Conservation (phyloP, 495 filamentous ascomycete genomes). For the Tuber calosporum region DNA sequence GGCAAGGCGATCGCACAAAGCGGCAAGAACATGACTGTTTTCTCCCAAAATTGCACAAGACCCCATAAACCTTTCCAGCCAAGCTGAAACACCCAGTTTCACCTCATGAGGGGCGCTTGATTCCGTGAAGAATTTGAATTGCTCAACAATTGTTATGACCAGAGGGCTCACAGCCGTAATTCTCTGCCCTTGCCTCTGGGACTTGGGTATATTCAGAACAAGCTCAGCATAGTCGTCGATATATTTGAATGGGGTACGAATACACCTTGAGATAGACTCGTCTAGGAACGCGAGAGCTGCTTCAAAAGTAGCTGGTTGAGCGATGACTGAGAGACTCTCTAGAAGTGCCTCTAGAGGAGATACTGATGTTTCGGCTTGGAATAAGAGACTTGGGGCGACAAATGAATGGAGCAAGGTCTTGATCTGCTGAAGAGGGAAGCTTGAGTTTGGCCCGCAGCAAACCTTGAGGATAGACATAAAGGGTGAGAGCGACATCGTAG, state of each 20-base stretch:
- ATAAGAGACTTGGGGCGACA: constrained; percentile 31
- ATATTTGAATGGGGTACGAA: constrained; percentile 40
- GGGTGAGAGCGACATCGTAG: constrained; percentile 32
- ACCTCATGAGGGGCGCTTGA: constrained; percentile 13
- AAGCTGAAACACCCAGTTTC: constrained; percentile 24
- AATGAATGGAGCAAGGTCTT: constrained; percentile 36
- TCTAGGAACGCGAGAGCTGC: constrained; percentile 34
- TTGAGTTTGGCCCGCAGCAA: constrained; percentile 27
- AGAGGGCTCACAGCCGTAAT: constrained; percentile 34
- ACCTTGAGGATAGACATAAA: constrained; percentile 39
- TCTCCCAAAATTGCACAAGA: constrained; percentile 35
- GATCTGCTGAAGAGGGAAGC: constrained; percentile 30
- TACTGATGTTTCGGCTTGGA: constrained; percentile 32
- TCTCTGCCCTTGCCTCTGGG: not conserved
- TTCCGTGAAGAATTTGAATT: constrained; percentile 37
- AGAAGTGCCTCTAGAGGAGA: constrained; percentile 38
- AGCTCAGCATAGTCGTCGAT: constrained; percentile 37
- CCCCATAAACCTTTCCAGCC: constrained; percentile 37
- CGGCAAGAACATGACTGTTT: constrained; percentile 32
- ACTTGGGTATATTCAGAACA: constrained; percentile 12
- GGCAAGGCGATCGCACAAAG: constrained; percentile 26
- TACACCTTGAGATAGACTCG: constrained; percentile 31
- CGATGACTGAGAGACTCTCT: constrained; percentile 36
- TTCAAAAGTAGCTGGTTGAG: constrained; percentile 15
- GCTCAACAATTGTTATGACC: constrained; percentile 35